Percentiles rank a stretch among this genome's conserved stretches.
These are phyloP conservation scores for Ceratobasidium sp. DNA, from an alignment of 1,284 basidiomycete species.

Conservation along the genomic window DNA sequence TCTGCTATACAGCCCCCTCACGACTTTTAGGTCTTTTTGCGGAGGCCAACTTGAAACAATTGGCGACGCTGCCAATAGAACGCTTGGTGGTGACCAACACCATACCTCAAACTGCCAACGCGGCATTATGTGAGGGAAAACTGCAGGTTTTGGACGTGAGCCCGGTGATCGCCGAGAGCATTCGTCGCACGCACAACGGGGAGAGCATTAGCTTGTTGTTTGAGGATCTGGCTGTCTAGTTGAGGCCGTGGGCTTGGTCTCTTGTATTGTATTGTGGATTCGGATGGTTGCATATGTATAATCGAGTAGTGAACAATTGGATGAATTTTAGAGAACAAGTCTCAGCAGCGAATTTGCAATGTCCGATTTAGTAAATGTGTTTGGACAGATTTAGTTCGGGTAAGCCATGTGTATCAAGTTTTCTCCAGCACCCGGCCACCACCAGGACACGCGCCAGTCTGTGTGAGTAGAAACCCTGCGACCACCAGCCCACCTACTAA, in stretches of 20 bases:
- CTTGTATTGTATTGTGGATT: constrained; percentile 27
- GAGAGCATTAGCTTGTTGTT: constrained; percentile 88
- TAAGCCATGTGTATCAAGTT: constrained; percentile 40
- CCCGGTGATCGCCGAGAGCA: constrained; percentile 93
- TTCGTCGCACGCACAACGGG: constrained; percentile 96
- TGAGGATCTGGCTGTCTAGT: constrained; percentile 68
- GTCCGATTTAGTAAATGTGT: constrained; percentile 35
- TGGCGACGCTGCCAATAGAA: constrained; percentile 84
- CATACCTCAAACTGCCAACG: constrained; percentile 65
- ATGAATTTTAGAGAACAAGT: neutral
- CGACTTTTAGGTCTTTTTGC: constrained; percentile 78
- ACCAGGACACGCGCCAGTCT: constrained; percentile 38
- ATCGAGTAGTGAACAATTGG: constrained; percentile 16
- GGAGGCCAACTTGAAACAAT: constrained; percentile 80
- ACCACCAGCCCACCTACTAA: neutral
- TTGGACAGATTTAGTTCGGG: constrained; percentile 31
- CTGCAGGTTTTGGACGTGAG: constrained; percentile 86
- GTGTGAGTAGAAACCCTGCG: constrained; percentile 7
- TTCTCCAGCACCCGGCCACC: constrained; percentile 39
- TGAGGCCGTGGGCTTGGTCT: constrained; percentile 46
- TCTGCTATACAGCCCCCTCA: neutral
- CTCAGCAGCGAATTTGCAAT: neutral
- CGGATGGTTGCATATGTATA: constrained; percentile 39
- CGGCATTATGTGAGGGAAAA: constrained; percentile 55
- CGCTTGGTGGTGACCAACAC: constrained; percentile 90